A percentile compares a stretch with the other conserved stretches of the same genome.
These are phyloP conservation scores for Nepenthes gracilis DNA, from an alignment of 148 eudicot genomes.

Conservation along the genomic window DNA sequence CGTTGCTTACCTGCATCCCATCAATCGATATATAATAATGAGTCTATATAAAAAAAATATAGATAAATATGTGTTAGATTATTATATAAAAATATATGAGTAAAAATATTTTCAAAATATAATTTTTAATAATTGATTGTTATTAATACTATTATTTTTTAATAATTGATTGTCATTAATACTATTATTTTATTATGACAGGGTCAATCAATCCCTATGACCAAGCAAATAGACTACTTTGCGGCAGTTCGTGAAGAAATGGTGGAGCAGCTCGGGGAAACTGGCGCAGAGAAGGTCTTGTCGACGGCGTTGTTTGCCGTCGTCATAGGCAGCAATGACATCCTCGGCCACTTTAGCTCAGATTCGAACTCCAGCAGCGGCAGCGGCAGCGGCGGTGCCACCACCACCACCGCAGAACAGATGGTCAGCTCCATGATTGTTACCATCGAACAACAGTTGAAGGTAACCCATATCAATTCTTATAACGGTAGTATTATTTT, in stretches of 20 bases:
- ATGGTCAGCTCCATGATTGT: conserved; percentile 40
- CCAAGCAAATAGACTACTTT: conserved; percentile 42
- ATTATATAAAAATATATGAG: too few relatives aligned
- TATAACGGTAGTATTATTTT: too few relatives aligned
- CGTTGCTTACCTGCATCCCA: too few relatives aligned
- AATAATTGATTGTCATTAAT: too few relatives aligned
- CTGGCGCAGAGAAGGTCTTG: conserved; percentile 19
- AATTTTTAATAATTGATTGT: too few relatives aligned
- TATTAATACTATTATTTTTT: too few relatives aligned
- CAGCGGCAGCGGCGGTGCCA: too few relatives aligned
- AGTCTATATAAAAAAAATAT: too few relatives aligned
- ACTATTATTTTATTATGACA: conserved; percentile 1
- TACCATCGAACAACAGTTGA: conserved; percentile 26
- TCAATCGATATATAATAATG: too few relatives aligned
- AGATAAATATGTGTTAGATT: too few relatives aligned
- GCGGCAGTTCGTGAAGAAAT: conserved; percentile 25
- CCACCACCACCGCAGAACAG: conserved; percentile 35
- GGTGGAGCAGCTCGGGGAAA: conserved; percentile 27
- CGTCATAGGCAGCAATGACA: conserved; percentile 73
- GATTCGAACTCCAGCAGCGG: conserved; percentile 10
- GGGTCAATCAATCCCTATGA: conserved; percentile 38
- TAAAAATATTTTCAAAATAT: too few relatives aligned
- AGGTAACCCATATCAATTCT: conserved; percentile 21
- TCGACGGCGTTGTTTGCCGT: conserved; percentile 49
- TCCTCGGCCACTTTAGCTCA: conserved; percentile 36